These are phyloP conservation scores for Eruca vesicaria DNA, from an alignment of 441 rosid genomes.

Conservation along the genomic window DNA sequence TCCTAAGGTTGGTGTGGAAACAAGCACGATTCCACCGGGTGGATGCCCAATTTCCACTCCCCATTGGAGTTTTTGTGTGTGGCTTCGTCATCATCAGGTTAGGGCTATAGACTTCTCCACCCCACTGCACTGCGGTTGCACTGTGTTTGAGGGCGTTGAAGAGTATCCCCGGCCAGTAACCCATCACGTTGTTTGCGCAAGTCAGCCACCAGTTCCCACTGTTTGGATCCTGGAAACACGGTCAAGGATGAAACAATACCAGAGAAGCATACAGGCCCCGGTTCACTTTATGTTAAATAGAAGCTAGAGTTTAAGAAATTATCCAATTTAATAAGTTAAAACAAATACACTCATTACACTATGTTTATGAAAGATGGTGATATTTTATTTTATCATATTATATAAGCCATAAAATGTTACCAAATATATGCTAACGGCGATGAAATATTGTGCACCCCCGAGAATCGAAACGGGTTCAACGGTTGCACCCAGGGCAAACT, in stretches of 20 bases:
- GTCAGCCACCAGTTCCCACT: slow-evolving; percentile 65
- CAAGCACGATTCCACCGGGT: slow-evolving; percentile 36
- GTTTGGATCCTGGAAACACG: slow-evolving; percentile 42
- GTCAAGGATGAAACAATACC: neutral
- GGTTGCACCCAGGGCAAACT: slow-evolving; percentile 62
- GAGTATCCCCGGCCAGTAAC: slow-evolving; percentile 59
- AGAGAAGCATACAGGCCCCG: too few species aligned
- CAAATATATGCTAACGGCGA: slow-evolving; percentile 50
- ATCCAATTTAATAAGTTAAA: too few species aligned
- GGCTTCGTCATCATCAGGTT: slow-evolving; percentile 44
- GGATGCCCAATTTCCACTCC: slow-evolving; percentile 54
- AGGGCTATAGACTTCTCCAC: slow-evolving; percentile 70
- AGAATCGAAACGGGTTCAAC: slow-evolving; percentile 51
- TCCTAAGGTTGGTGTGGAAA: slow-evolving; percentile 41
- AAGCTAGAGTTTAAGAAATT: too few species aligned
- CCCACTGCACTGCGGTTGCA: slow-evolving; percentile 65
- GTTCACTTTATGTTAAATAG: too few species aligned
- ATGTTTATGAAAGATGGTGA: neutral
- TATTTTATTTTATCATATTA: too few species aligned
- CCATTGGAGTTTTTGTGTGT: slow-evolving; percentile 66
- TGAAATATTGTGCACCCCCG: slow-evolving; percentile 41
- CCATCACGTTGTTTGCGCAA: slow-evolving; percentile 42
- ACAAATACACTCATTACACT: too few species aligned
- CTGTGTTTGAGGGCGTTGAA: slow-evolving; percentile 36
- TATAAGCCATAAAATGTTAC: slow-evolving; percentile 29